phyloP scores from a whole-genome alignment of 1,284 basidiomycete species.

The Grifola frondosa region DNA sequence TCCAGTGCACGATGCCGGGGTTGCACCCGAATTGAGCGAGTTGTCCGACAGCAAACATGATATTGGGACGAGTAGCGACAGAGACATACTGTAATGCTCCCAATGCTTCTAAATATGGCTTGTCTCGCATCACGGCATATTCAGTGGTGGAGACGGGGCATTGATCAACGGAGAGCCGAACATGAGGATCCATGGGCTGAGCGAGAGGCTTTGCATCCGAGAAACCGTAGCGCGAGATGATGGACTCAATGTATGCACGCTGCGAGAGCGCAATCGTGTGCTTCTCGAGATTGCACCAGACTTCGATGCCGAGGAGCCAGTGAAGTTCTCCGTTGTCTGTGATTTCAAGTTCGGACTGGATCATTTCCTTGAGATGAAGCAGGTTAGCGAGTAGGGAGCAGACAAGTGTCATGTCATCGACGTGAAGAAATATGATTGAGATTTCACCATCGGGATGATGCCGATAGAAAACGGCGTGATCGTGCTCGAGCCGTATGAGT shows the following conservation, averaged over 20 bases:
- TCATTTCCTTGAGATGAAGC: not conserved
- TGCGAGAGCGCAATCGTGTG: constrained; percentile 35
- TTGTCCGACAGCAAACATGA: constrained; percentile 37
- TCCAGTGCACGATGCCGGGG: constrained; percentile 35
- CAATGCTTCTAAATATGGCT: no score
- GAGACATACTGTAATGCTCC: constrained; percentile 41
- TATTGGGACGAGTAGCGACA: constrained; percentile 39
- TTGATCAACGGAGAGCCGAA: constrained; percentile 11
- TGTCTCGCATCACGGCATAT: no score
- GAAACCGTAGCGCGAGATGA: constrained; percentile 34
- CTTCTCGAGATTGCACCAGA: constrained; percentile 27
- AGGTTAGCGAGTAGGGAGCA: constrained; percentile 8
- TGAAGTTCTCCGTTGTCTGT: constrained; percentile 21
- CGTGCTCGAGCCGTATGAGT: constrained; percentile 10
- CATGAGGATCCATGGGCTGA: constrained; percentile 30
- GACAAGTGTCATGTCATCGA: constrained; percentile 30
- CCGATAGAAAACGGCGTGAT: constrained; percentile 22
- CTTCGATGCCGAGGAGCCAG: constrained; percentile 22
- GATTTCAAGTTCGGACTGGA: constrained; percentile 14
- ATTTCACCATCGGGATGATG: not conserved
- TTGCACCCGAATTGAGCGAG: constrained; percentile 35
- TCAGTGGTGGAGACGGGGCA: not conserved
- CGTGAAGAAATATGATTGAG: constrained; percentile 16
- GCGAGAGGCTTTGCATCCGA: constrained; percentile 26
- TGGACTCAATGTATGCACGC: constrained; percentile 35